Conservation (phyloP, 2,329 filamentous ascomycete genomes). For the Metarhizium guizhouense region DNA sequence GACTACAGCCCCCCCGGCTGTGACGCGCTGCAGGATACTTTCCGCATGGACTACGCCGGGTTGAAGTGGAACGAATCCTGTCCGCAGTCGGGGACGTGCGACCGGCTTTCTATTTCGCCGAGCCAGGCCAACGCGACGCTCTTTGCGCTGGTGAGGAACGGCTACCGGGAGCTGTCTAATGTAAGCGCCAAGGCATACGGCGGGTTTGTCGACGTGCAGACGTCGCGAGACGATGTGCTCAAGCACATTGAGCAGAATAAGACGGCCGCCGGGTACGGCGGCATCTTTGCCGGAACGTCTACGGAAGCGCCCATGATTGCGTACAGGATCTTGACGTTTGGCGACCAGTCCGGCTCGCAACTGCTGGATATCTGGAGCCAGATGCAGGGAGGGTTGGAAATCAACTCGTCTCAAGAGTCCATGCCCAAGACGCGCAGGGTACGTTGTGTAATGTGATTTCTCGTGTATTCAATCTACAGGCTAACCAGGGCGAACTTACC, state of each 20-base stretch:
- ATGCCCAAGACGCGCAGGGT: conserved; percentile 44
- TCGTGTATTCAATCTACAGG: not conserved
- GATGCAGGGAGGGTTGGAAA: conserved; percentile 16
- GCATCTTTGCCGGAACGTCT: conserved; percentile 7
- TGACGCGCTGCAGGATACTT: conserved; percentile 16
- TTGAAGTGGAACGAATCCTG: conserved; percentile 28
- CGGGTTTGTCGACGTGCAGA: conserved; percentile 6
- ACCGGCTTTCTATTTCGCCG: conserved; percentile 9
- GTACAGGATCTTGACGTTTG: conserved; percentile 4
- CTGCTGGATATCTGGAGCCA: conserved; percentile 14
- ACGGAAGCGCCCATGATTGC: conserved; percentile 9
- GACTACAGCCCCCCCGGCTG: conserved; percentile 41
- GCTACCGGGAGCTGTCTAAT: conserved; percentile 5
- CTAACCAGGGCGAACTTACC: conserved; percentile 18
- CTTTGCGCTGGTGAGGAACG: conserved; percentile 5
- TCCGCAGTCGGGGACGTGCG: conserved; percentile 18
- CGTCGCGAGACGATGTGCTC: conserved; percentile 4
- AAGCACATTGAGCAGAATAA: conserved; percentile 5
- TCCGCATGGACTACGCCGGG: not conserved
- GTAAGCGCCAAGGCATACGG: conserved; percentile 3
- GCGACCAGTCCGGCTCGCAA: conserved; percentile 1
- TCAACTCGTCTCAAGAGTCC: conserved; percentile 49
- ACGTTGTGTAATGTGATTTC: not conserved
- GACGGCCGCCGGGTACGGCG: conserved; percentile 3
- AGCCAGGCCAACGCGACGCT: conserved; percentile 23